phyloP scores from a whole-genome alignment of 1,284 basidiomycete species.

The Fomitiporia mediterranea region DNA sequence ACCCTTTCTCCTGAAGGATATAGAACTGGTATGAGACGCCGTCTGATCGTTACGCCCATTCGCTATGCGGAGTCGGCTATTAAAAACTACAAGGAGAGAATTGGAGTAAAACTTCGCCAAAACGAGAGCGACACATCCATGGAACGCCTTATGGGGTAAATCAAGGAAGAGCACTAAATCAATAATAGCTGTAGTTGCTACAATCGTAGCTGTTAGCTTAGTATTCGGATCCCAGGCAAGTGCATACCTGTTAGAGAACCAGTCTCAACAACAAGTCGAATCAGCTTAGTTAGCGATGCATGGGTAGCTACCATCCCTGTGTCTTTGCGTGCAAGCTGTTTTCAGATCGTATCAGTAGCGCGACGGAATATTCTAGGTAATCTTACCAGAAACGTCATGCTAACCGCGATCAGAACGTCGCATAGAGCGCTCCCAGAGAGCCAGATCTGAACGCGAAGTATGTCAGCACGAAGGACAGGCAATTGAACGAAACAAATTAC shows the following conservation, averaged over 20 bases:
- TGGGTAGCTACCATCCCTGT: conserved; percentile 1
- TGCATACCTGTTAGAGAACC: not conserved
- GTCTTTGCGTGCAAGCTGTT: not conserved
- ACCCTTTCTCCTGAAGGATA: too few relatives aligned
- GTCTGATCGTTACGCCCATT: not conserved
- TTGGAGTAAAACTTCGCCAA: conserved; percentile 5
- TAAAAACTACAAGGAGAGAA: too few relatives aligned
- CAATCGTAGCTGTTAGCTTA: not conserved
- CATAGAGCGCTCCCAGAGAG: conserved; percentile 2
- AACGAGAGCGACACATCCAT: not conserved
- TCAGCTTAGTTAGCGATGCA: not conserved
- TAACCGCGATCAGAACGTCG: not conserved
- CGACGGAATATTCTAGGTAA: not conserved
- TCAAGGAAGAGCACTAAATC: conserved; percentile 1
- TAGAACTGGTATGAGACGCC: too few relatives aligned
- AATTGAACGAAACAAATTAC: not conserved
- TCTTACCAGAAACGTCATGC: conserved; percentile 6
- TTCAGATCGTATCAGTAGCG: not conserved
- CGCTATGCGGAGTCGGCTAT: conserved; percentile 2
- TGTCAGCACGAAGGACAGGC: not conserved
- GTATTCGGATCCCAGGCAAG: not conserved
- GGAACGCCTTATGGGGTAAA: not conserved
- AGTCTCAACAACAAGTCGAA: conserved; percentile 1
- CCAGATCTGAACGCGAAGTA: not conserved
- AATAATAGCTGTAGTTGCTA: too few relatives aligned